Conservation (phyloP, 257 asterid genomes). For the Ehretia macrophylla region DNA sequence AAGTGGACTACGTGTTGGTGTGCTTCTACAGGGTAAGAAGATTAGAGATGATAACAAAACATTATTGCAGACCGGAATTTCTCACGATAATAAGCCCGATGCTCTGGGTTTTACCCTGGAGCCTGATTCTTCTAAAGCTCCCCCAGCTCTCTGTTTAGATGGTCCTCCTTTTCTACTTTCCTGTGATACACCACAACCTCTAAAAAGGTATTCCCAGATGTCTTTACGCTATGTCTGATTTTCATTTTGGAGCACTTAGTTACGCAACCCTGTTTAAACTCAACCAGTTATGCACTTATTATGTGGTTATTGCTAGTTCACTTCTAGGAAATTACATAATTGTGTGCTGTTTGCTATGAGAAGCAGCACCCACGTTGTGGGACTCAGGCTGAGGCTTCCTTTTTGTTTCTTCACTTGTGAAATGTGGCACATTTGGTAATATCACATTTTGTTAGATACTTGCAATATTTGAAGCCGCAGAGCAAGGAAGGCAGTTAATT, state of each 20-base stretch:
- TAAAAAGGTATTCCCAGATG: slow-evolving; percentile 49
- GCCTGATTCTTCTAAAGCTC: slow-evolving; percentile 50
- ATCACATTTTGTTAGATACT: too few species aligned
- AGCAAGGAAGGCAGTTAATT: neutral
- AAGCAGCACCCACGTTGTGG: too few species aligned
- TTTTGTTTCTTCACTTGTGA: too few species aligned
- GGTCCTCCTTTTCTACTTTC: slow-evolving; percentile 38
- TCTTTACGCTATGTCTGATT: neutral
- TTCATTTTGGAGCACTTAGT: neutral
- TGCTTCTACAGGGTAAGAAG: slow-evolving; percentile 91
- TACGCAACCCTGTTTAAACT: neutral
- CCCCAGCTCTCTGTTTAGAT: slow-evolving; percentile 35
- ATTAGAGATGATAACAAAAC: slow-evolving; percentile 83
- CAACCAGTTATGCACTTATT: too few species aligned
- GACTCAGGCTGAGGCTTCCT: too few species aligned
- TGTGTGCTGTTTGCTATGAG: too few species aligned
- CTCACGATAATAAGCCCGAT: slow-evolving; percentile 62
- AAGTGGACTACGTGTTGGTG: slow-evolving; percentile 76
- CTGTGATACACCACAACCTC: slow-evolving; percentile 53
- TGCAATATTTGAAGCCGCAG: too few species aligned
- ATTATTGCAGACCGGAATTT: slow-evolving; percentile 79
- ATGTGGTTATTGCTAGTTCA: too few species aligned
- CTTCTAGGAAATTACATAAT: too few species aligned
- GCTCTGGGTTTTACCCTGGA: slow-evolving; percentile 75
- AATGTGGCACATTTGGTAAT: too few species aligned